These are phyloP conservation scores for Senna tora DNA, from an alignment of 306 rosid genomes.

Conservation along the genomic window DNA sequence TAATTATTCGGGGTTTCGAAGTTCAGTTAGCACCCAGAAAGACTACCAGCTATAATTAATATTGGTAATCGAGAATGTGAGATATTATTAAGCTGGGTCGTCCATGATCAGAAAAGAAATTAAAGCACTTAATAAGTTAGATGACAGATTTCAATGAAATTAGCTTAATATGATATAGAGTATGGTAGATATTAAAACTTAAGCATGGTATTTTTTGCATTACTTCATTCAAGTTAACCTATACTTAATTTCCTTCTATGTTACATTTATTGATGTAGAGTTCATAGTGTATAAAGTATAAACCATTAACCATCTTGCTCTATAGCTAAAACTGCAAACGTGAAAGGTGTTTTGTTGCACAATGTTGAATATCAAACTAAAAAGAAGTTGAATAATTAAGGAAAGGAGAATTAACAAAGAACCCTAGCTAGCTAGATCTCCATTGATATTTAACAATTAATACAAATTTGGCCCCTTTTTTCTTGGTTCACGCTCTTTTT, in stretches of 20 bases:
- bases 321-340: too few relatives aligned
- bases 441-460: slow-evolving; percentile 30
- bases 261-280: neutral
- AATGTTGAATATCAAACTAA: too few relatives aligned
- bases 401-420: slow-evolving; percentile 27
- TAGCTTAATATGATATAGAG: neutral
- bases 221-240: too few relatives aligned
- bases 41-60: slow-evolving; percentile 8
- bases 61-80: too few relatives aligned
- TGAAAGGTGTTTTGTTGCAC: too few relatives aligned
- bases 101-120: slow-evolving; percentile 39
- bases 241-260: too few relatives aligned
- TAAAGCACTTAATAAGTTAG: slow-evolving; percentile 37
- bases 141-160: slow-evolving; percentile 56
- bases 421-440: slow-evolving; percentile 48
- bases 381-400: neutral
- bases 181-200: neutral
- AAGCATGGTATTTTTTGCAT: neutral
- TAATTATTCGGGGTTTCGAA: slow-evolving; percentile 23
- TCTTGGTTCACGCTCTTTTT: neutral
- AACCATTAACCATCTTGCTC: too few relatives aligned
- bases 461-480: slow-evolving; percentile 25
- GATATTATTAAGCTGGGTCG: slow-evolving; percentile 15
- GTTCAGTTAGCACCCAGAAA: slow-evolving; percentile 13
- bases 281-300: too few relatives aligned